A percentile compares a stretch with the other conserved stretches of the same genome.
Conservation (phyloP, 2,329 filamentous ascomycete genomes). For the Pyrenophora graminea region DNA sequence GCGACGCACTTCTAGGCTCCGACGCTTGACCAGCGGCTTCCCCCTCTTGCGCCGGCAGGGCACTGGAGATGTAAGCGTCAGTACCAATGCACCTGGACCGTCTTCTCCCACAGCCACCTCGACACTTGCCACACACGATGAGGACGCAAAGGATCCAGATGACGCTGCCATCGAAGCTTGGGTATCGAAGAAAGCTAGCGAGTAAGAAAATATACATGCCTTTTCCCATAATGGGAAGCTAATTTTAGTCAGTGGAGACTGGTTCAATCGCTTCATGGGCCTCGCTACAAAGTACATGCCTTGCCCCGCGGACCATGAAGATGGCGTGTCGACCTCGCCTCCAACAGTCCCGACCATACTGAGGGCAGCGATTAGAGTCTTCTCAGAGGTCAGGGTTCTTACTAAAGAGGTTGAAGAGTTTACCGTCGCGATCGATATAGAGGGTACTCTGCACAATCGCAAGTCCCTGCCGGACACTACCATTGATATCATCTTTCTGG, state of each 20-base stretch:
- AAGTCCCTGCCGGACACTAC: conserved; percentile 16
- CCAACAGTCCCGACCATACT: conserved; percentile 23
- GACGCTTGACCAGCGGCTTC: conserved; percentile 24
- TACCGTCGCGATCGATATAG: conserved; percentile 39
- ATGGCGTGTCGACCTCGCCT: conserved; percentile 1
- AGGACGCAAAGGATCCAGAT: conserved; percentile 1
- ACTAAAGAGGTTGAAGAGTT: conserved; percentile 26
- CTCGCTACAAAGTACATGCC: conserved; percentile 24
- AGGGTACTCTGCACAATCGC: conserved; percentile 33
- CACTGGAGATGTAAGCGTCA: conserved; percentile 19
- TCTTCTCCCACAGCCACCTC: background rate
- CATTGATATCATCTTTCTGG: conserved; percentile 43
- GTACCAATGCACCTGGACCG: conserved; percentile 9
- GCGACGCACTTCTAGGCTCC: conserved; percentile 26
- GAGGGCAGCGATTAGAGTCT: conserved; percentile 26
- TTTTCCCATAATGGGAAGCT: background rate
- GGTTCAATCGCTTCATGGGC: conserved; percentile 18
- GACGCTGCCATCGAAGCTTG: conserved; percentile 20
- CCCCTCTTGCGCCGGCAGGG: conserved; percentile 27
- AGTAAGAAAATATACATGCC: conserved; percentile 13
- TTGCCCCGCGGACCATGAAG: conserved; percentile 15
- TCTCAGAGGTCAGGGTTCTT: conserved; percentile 29
- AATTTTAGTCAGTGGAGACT: conserved; percentile 14
- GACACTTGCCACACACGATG: conserved; percentile 1
- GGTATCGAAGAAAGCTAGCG: conserved; percentile 17